Base-by-base conservation (phyloP, 768 basidiomycete genomes). In the Phaeotremella fagi region DNA sequence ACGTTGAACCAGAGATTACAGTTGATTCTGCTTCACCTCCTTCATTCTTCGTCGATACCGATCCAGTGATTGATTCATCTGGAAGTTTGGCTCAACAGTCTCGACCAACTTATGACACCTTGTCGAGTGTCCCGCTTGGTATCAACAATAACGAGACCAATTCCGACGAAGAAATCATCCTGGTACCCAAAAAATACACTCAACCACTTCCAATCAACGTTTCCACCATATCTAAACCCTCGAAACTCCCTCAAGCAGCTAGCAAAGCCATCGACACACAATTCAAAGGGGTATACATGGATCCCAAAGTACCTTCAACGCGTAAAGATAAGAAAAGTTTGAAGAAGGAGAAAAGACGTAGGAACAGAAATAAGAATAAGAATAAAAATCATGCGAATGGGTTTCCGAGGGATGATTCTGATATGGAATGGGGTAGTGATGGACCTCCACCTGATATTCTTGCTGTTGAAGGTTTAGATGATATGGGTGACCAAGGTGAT, bases 341-440 rank as follows among this genome's bases (percentile, higher is more conserved):
- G 38, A 45, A 50, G 15, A 25, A 26, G 33, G 45, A 61, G 27
- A 46, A 55, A 41, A 57, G 59, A 38, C 63, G 61, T 23, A 42
- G 36, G 3, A 31, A 48, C 26, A 42, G 36, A 3, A 31, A 48
- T 31, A 46, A 50, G 46, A 47, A 29, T 16, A 49, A 38, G 37
- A 26, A 48, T 15, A 25, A 55, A 49, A 57, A 54, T 52, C 52
- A 44, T 16, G 38, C 12, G 9, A 41, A 41, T 11, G 38, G 38
- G 38, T 6, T 41, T 14, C 44, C 42, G 45, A 57, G 54, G 25
- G 59, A 59, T 9, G 72, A 67, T 50, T 69, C 67, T 4, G 72
- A 74, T 52, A 46, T 74, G 23, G 70, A 74, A 3, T 74, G 72
- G 72, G 72, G 72, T n/a, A 69, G 68, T 42, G 70, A 74, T 45